A percentile compares a stretch with the other conserved stretches of the same genome.
These are phyloP conservation scores for Ogataea kodamae DNA, from an alignment of 805 yeast genomes.

Conservation along the genomic window DNA sequence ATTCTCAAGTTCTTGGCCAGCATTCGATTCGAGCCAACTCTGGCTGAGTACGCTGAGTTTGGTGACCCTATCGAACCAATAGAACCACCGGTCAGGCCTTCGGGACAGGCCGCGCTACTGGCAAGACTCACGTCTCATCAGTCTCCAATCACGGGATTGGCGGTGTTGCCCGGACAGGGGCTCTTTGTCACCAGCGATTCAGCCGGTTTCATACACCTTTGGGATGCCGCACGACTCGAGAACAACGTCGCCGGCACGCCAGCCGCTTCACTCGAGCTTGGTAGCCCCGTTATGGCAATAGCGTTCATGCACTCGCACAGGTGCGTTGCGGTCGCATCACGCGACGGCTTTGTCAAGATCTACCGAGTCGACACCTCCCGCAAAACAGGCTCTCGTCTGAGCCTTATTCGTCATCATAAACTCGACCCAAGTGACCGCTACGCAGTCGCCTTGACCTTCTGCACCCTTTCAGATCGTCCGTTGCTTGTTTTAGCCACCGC, in stretches of 20 bases:
- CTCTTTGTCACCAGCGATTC: slow-evolving; percentile 78
- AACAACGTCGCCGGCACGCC: slow-evolving; percentile 55
- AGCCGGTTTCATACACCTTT: slow-evolving; percentile 65
- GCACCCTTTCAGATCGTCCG: slow-evolving; percentile 38
- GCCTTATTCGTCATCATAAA: slow-evolving; percentile 39
- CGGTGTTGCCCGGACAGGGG: slow-evolving; percentile 56
- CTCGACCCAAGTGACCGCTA: slow-evolving; percentile 36
- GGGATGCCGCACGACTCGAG: slow-evolving; percentile 71
- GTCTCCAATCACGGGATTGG: slow-evolving; percentile 54
- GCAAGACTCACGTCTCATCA: slow-evolving; percentile 62
- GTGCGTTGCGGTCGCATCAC: slow-evolving; percentile 55
- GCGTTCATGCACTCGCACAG: slow-evolving; percentile 51
- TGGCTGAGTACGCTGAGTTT: slow-evolving; percentile 65
- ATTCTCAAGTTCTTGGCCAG: slow-evolving; percentile 53
- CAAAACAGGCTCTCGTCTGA: slow-evolving; percentile 21
- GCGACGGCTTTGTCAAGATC: slow-evolving; percentile 43
- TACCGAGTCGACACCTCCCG: slow-evolving; percentile 35
- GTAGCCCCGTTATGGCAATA: slow-evolving; percentile 47
- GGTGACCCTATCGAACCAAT: slow-evolving; percentile 38
- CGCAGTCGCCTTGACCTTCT: slow-evolving; percentile 43
- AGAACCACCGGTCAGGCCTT: neutral
- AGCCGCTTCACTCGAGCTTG: slow-evolving; percentile 43
- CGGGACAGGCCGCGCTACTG: slow-evolving; percentile 45
- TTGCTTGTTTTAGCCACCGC: slow-evolving; percentile 52
- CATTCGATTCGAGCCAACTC: slow-evolving; percentile 51